Conservation (phyloP, 1,284 basidiomycete genomes). For the Ceratobasidium sp. region DNA sequence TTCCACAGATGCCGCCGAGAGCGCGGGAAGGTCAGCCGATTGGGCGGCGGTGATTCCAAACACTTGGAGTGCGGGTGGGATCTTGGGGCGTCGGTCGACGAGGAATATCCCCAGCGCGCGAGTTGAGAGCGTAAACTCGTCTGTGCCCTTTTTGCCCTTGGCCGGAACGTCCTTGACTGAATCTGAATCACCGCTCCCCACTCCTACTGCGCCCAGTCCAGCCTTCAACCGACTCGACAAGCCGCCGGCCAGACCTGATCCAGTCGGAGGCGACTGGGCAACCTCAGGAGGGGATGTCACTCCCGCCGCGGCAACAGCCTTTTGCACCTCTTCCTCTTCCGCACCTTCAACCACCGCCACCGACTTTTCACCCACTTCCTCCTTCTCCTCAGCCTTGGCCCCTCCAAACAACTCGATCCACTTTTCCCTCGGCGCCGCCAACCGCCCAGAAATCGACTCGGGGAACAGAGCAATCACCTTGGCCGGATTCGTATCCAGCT, state of each 20-base stretch:
- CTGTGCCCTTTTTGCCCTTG: slow-evolving; percentile 50
- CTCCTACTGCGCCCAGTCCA: slow-evolving; percentile 58
- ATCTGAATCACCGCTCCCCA: slow-evolving; percentile 5
- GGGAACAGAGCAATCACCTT: slow-evolving; percentile 93
- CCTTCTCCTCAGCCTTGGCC: slow-evolving; percentile 50
- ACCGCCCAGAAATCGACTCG: slow-evolving; percentile 76
- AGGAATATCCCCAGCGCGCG: slow-evolving; percentile 51
- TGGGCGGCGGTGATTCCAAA: slow-evolving; percentile 74
- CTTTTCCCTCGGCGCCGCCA: slow-evolving; percentile 69
- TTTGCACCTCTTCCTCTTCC: slow-evolving; percentile 30
- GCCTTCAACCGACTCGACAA: slow-evolving; percentile 56
- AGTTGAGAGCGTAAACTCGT: slow-evolving; percentile 43
- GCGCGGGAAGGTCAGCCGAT: slow-evolving; percentile 64
- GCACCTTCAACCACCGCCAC: slow-evolving; percentile 27
- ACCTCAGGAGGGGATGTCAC: slow-evolving; percentile 26
- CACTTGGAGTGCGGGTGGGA: slow-evolving; percentile 73
- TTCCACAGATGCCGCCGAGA: slow-evolving; percentile 71
- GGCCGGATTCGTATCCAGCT: slow-evolving; percentile 90
- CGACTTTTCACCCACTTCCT: slow-evolving; percentile 35
- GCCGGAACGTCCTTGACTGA: slow-evolving; percentile 6
- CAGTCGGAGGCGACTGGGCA: neutral
- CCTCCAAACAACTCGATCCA: slow-evolving; percentile 92
- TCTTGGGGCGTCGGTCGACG: slow-evolving; percentile 84
- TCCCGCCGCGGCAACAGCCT: slow-evolving; percentile 29
- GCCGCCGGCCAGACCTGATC: slow-evolving; percentile 44